phyloP scores from a whole-genome alignment of 768 basidiomycete genomes.

The Holtermanniella nyarrowii region DNA sequence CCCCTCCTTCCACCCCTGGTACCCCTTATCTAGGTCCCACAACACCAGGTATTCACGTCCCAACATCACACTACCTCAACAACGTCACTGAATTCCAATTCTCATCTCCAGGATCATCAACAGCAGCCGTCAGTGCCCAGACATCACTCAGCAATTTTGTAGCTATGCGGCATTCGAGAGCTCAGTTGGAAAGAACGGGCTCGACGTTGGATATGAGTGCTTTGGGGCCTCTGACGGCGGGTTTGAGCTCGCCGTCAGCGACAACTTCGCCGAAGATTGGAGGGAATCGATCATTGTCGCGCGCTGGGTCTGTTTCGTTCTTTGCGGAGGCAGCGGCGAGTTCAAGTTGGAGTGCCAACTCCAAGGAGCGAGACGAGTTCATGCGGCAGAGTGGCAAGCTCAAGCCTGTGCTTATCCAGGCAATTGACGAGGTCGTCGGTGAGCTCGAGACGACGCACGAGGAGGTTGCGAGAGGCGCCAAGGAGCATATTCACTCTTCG shows the following conservation, averaged over 20 bases:
- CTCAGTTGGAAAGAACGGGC: slow-evolving; percentile 33
- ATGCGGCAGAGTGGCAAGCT: slow-evolving; percentile 43
- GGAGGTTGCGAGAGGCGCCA: slow-evolving; percentile 83
- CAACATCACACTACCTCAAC: slow-evolving; percentile 29
- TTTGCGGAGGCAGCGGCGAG: slow-evolving; percentile 1
- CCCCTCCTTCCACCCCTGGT: slow-evolving; percentile 24
- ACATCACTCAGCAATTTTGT: slow-evolving; percentile 36
- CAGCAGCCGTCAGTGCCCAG: slow-evolving; percentile 6
- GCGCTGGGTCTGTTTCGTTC: not conserved
- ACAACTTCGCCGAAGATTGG: not conserved
- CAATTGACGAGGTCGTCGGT: slow-evolving; percentile 89
- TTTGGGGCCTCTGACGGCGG: not conserved
- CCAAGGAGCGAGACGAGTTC: slow-evolving; percentile 33
- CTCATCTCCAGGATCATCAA: slow-evolving; percentile 5
- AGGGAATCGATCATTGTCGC: not conserved
- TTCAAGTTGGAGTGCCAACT: not conserved
- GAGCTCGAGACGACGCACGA: slow-evolving; percentile 94
- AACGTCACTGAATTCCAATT: slow-evolving; percentile 3
- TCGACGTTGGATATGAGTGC: slow-evolving; percentile 14
- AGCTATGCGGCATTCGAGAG: slow-evolving; percentile 36
- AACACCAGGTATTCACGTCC: slow-evolving; percentile 36
- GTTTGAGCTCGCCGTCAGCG: not conserved
- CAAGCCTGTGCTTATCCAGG: slow-evolving; percentile 92
- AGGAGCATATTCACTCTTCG: slow-evolving; percentile 98
- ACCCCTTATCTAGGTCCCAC: slow-evolving; percentile 32